Conservation (phyloP, 495 filamentous ascomycete genomes). For the Daldinia decipiens region DNA sequence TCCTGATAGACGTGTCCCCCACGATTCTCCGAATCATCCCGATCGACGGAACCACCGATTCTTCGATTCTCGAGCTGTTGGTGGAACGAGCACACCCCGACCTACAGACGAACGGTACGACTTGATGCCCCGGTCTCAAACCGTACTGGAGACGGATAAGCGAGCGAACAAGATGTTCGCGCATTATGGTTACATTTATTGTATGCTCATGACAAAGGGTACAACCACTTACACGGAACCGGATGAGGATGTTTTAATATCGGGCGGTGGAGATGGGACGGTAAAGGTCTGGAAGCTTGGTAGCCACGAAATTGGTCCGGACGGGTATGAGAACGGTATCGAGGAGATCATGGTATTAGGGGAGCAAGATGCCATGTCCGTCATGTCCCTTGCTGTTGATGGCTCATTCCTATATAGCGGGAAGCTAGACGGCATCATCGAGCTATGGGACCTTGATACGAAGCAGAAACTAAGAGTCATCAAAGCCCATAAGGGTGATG, state of each 20-base stretch:
- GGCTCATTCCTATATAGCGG: conserved; percentile 92
- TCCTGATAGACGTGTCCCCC: conserved; percentile 60
- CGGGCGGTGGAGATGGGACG: conserved; percentile 91
- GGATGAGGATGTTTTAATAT: conserved; percentile 82
- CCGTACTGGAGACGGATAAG: conserved; percentile 80
- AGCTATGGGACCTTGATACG: conserved; percentile 97
- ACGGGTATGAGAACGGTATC: conserved; percentile 59
- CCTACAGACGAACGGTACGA: conserved; percentile 61
- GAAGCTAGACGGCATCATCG: conserved; percentile 86
- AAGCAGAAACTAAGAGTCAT: conserved; percentile 87
- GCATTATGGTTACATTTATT: conserved; percentile 94
- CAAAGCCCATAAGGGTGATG: conserved; percentile 80
- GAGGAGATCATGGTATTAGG: conserved; percentile 73
- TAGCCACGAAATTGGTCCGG: conserved; percentile 52
- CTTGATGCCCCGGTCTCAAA: conserved; percentile 65
- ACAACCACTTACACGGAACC: conserved; percentile 67
- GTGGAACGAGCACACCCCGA: conserved; percentile 79
- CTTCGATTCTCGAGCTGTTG: conserved; percentile 90
- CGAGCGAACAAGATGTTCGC: conserved; percentile 87
- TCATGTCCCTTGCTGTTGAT: conserved; percentile 84
- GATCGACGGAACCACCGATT: conserved; percentile 87
- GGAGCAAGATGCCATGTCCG: conserved; percentile 80
- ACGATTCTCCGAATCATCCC: conserved; percentile 75
- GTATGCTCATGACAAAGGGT: conserved; percentile 83
- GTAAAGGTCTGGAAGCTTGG: conserved; percentile 89